Evolutionary conservation across 2,329 filamentous ascomycete species (phyloP).

Genomic region (Trichoderma endophyticum): DNA sequence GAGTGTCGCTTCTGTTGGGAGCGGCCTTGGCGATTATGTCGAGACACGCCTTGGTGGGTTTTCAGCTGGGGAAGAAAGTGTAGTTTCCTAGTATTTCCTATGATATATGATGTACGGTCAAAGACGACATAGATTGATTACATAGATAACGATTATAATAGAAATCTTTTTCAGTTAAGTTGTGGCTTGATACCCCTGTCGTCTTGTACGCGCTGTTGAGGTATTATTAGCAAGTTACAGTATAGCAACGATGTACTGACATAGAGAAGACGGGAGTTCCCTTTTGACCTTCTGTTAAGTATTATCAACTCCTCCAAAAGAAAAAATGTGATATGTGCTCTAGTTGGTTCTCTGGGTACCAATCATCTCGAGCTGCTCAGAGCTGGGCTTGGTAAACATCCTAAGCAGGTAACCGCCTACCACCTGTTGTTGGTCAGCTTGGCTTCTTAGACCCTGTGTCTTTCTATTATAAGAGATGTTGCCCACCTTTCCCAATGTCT

Average conservation of each 20-base stretch:
- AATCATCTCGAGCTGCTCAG: background rate
- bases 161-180: background rate
- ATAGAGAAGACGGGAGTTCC: too few species aligned
- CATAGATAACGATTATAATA: background rate
- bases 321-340: background rate
- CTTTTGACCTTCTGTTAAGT: too few species aligned
- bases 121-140: background rate
- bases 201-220: background rate
- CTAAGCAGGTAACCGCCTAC: background rate
- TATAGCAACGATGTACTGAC: too few species aligned
- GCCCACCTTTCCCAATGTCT: too few species aligned
- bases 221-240: background rate
- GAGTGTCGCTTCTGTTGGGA: background rate
- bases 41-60: background rate
- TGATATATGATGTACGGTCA: background rate
- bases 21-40: background rate
- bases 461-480: too few species aligned
- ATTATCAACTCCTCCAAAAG: background rate
- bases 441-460: too few species aligned
- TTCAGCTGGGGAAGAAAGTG: background rate
- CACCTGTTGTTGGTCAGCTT: background rate
- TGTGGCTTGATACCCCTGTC: background rate
- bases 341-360: background rate
- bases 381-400: background rate
- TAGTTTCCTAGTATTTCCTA: background rate